phyloP scores from a whole-genome alignment of 2,329 filamentous ascomycete genomes.

The Davidsoniella neocaledoniae region DNA sequence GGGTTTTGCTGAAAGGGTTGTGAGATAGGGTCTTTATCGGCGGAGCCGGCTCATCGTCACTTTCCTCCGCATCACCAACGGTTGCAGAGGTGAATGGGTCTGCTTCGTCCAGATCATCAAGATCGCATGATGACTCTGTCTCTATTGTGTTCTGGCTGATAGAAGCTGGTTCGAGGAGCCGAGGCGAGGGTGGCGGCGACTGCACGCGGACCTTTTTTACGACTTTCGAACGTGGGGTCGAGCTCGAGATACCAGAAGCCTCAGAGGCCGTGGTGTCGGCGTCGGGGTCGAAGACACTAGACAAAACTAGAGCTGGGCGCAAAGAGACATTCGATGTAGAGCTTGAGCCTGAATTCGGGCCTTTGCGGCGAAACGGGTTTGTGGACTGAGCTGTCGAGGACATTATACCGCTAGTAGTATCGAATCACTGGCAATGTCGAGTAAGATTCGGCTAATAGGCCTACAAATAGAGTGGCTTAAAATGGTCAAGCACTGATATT shows the following conservation, averaged over 20 bases:
- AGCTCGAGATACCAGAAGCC: conserved; percentile 1
- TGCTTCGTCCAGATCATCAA: neutral
- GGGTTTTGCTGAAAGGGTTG: conserved; percentile 37
- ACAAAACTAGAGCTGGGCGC: neutral
- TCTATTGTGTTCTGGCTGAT: neutral
- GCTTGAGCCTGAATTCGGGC: neutral
- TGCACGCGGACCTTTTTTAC: conserved; percentile 52
- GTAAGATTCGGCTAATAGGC: neutral
- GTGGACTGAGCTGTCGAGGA: conserved; percentile 6
- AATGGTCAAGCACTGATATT: neutral
- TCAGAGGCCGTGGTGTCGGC: conserved; percentile 6
- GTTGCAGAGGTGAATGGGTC: conserved; percentile 13
- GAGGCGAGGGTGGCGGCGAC: conserved; percentile 44
- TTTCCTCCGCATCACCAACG: conserved; percentile 18
- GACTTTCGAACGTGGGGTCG: conserved; percentile 25
- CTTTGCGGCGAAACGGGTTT: conserved; percentile 11
- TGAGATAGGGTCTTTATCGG: conserved; percentile 14
- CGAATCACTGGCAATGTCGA: neutral
- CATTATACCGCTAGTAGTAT: neutral
- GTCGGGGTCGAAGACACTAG: conserved; percentile 8
- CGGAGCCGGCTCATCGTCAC: neutral
- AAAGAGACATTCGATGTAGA: conserved; percentile 7
- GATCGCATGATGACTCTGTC: neutral
- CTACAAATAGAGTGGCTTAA: neutral
- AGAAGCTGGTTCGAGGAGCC: neutral